Evolutionary conservation across 2,329 filamentous ascomycete genomes (phyloP).

Genomic region (Alternaria viburni): DNA sequence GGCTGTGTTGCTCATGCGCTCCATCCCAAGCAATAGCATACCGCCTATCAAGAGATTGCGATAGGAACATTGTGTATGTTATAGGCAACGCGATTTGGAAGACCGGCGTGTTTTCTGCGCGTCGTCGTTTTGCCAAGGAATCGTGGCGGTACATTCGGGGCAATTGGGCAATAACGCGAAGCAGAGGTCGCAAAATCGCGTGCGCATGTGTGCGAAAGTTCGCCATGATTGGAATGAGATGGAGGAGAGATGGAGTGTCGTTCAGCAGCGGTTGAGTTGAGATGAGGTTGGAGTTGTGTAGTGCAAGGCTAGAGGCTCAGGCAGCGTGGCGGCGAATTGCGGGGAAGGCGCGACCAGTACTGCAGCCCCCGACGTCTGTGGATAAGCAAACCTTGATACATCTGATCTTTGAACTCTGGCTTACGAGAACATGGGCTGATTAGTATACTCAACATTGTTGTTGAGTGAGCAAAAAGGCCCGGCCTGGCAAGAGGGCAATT

Average conservation of each 20-base stretch:
- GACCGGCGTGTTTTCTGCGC: neutral
- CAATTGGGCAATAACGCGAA: neutral
- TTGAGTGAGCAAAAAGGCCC: neutral
- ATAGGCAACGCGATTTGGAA: neutral
- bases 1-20: neutral
- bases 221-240: too few species aligned
- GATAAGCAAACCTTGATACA: neutral
- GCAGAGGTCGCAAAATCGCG: neutral
- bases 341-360: slow-evolving; percentile 1
- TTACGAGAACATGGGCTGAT: neutral
- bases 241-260: too few species aligned
- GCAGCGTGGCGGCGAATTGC: neutral
- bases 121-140: neutral
- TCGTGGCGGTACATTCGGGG: neutral
- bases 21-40: neutral
- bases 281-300: neutral
- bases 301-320: neutral
- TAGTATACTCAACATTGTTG: neutral
- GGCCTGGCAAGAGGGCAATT: neutral
- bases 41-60: neutral
- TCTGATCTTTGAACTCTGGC: neutral
- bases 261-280: neutral
- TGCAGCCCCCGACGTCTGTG: neutral
- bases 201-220: neutral
- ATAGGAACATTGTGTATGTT: neutral